phyloP scores from a whole-genome alignment of 768 basidiomycete species.

The Naganishia vaughanmartiniae region DNA sequence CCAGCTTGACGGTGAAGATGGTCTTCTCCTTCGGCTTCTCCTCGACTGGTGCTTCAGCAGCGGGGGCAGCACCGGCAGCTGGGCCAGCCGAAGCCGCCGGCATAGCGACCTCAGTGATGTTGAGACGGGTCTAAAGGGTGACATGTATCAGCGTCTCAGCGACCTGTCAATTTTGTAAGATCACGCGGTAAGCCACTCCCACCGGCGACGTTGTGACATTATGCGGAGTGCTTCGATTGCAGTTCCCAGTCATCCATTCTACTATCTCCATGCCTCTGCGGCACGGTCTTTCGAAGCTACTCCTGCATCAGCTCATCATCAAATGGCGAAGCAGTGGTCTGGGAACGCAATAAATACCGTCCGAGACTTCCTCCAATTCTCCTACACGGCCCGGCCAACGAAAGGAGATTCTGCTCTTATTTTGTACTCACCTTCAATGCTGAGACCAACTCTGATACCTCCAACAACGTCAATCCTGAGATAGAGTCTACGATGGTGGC shows the following conservation, averaged over 20 bases:
- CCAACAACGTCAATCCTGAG: conserved; percentile 77
- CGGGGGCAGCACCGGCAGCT: conserved; percentile 48
- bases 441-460: conserved; percentile 90
- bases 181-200: background rate
- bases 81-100: conserved; percentile 64
- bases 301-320: too few relatives aligned
- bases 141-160: conserved; percentile 19
- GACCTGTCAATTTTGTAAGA: background rate
- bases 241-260: too few relatives aligned
- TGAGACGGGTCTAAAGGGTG: conserved; percentile 69
- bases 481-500: conserved; percentile 88
- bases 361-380: too few relatives aligned
- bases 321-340: too few relatives aligned
- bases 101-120: conserved; percentile 96
- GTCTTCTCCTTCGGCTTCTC: conserved; percentile 99
- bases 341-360: too few relatives aligned
- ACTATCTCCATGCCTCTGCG: too few relatives aligned
- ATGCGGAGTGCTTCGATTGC: too few relatives aligned
- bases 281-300: too few relatives aligned
- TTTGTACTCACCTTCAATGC: conserved; percentile 71
- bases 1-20: conserved; percentile 88
- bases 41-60: conserved; percentile 63
- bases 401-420: too few relatives aligned
- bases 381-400: too few relatives aligned
- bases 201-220: background rate